Base-by-base conservation (phyloP, 352 stramenopile species). In the Globisporangium iwayamae region DNA sequence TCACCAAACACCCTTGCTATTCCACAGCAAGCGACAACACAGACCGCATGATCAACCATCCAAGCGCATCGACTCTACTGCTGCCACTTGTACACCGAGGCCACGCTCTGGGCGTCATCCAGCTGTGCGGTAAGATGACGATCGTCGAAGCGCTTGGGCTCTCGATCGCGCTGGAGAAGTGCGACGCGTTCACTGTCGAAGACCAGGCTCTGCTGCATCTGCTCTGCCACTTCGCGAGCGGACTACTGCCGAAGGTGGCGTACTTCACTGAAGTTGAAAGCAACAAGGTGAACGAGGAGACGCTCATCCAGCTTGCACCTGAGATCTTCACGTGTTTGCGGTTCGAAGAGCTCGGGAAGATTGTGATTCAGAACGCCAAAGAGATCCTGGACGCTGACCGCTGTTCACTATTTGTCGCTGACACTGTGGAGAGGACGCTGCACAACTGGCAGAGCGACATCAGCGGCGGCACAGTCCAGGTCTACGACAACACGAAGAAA, bases 231-330 rank as follows among this genome's bases (percentile, higher is more conserved):
- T 91, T 89, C 20, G 68, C 74, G 18, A 83, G 84, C 57, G 81
- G 79, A 9, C 52, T 93, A 20, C 68, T 93, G 28, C 76, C 80
- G 38, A 93, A 91, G 56, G 78, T 89, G 2, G 70, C 81, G 50
- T 90, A 87, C 46, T 93, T 93, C 46, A 90, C 84, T 0, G 81
- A 93, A 36, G 79, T 93, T 1, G 84, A 90, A 60, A 89, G 79
- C 67, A 91, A 90, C 70, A 90, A 90, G 54, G 74, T 90, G 47
- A 91, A 90, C 68, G 84, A 93, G 68, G 81, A 90, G 58, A 90
- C 81, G 28, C 72, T 93, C 2, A 81, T 93, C 41, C 76, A 88
- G 34, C 55, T 93, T 4, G 81, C 81, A 0, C 80, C 81, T 2
- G 80, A 90, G 74, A 93, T 91, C 14, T 91, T 91, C 53, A 93